A percentile compares a stretch with the other conserved stretches of the same genome.
Conservation (phyloP, 2,329 filamentous ascomycete species). For the Colletotrichum somersetense region DNA sequence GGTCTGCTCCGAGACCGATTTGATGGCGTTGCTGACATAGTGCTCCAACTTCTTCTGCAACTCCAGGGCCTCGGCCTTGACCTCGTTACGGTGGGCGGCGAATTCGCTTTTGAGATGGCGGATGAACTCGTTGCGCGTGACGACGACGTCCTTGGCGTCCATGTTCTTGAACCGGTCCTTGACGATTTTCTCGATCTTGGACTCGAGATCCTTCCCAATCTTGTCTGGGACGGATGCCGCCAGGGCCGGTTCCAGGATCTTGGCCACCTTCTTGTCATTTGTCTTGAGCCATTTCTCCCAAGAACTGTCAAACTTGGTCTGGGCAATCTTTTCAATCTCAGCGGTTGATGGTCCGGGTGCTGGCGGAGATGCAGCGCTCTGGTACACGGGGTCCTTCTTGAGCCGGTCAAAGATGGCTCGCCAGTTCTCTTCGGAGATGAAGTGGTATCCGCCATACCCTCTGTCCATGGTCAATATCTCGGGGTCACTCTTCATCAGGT, state of each 20-base stretch:
- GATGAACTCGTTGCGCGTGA: constrained; percentile 65
- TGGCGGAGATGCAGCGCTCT: constrained; percentile 48
- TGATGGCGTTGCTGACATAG: constrained; percentile 50
- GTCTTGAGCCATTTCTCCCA: constrained; percentile 67
- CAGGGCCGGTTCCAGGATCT: constrained; percentile 43
- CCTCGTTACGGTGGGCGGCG: constrained; percentile 53
- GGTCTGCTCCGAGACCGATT: constrained; percentile 44
- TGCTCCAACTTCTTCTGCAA: constrained; percentile 53
- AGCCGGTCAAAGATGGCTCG: constrained; percentile 58
- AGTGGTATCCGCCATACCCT: constrained; percentile 52
- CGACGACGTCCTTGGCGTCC: constrained; percentile 52
- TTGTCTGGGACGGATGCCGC: constrained; percentile 45
- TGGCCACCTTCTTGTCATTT: constrained; percentile 58
- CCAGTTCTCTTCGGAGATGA: constrained; percentile 63
- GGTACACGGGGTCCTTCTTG: constrained; percentile 50
- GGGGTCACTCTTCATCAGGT: constrained; percentile 64
- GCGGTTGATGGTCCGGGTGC: constrained; percentile 39
- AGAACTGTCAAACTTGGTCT: constrained; percentile 51
- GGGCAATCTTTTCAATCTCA: constrained; percentile 47
- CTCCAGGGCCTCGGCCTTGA: constrained; percentile 56
- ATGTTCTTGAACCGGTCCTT: constrained; percentile 52
- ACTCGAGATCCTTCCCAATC: constrained; percentile 49
- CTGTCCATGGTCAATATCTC: constrained; percentile 62
- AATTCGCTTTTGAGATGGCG: constrained; percentile 56
- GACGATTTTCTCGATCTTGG: constrained; percentile 52